Evolutionary conservation across 805 yeast species (phyloP).

Genomic region (Kuraishia molischiana): DNA sequence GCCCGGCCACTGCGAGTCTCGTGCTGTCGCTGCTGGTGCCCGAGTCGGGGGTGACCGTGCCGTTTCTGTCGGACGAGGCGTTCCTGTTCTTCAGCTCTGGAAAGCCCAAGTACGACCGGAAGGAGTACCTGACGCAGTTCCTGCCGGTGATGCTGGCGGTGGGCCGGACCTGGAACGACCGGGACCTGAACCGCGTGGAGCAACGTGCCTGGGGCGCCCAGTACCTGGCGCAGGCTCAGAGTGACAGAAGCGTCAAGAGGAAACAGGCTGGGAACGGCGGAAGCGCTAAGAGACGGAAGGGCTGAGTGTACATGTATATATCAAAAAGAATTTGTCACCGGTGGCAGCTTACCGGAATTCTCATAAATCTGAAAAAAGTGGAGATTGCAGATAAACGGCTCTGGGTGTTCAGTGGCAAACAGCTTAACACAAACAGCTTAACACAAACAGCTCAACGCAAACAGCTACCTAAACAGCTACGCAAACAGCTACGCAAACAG

Average conservation of each 20-base stretch:
- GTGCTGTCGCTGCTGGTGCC: conserved; percentile 22
- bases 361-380: no score
- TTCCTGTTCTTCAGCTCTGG: conserved; percentile 21
- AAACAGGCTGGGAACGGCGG: neutral
- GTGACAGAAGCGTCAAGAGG: no score
- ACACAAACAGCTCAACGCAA: no score
- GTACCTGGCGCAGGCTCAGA: conserved; percentile 1
- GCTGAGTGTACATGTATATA: no score
- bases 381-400: no score
- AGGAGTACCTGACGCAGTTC: conserved; percentile 29
- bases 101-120: conserved; percentile 29
- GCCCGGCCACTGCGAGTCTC: conserved; percentile 41
- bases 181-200: conserved; percentile 5
- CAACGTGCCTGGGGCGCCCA: conserved; percentile 5
- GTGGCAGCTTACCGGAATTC: no score
- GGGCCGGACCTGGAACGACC: neutral
- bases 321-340: no score
- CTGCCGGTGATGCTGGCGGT: conserved; percentile 10
- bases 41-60: conserved; percentile 21
- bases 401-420: no score
- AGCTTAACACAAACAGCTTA: no score
- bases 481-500: no score
- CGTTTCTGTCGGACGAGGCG: conserved; percentile 41
- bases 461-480: no score
- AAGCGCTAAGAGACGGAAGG: neutral